Conservation (phyloP, 192 early-diverging fungal species). For the Helicostylum pulchrum region DNA sequence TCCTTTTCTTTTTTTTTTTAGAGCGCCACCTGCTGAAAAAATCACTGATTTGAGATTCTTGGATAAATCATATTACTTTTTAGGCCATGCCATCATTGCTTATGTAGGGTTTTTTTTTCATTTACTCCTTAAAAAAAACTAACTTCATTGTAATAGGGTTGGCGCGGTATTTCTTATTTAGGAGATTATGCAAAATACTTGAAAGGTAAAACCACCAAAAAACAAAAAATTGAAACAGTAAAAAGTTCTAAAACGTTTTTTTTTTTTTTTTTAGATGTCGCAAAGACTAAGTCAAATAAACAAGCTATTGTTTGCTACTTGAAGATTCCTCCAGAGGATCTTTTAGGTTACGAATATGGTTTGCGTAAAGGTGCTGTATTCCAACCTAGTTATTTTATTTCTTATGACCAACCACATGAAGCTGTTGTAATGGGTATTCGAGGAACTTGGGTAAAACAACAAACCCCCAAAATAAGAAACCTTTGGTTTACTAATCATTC, state of each 20-base stretch:
- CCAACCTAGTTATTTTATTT: slow-evolving; percentile 71
- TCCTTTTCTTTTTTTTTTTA: slow-evolving; percentile 18
- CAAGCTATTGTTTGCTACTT: slow-evolving; percentile 64
- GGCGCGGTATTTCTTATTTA: slow-evolving; percentile 37
- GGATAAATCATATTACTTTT: slow-evolving; percentile 52
- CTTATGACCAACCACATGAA: slow-evolving; percentile 57
- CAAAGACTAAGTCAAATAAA: slow-evolving; percentile 64
- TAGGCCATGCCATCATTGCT: slow-evolving; percentile 57
- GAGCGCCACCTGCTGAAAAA: slow-evolving; percentile 32
- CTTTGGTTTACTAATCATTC: background rate
- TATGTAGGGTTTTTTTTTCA: slow-evolving; percentile 35
- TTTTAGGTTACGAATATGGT: slow-evolving; percentile 69
- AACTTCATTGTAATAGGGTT: slow-evolving; percentile 22
- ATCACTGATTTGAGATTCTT: slow-evolving; percentile 38
- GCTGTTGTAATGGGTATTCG: slow-evolving; percentile 69
- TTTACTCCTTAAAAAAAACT: background rate
- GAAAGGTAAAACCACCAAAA: slow-evolving; percentile 23
- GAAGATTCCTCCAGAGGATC: slow-evolving; percentile 59
- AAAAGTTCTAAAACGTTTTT: background rate
- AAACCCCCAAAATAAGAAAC: no score
- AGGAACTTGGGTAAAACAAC: slow-evolving; percentile 58
- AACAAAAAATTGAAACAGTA: background rate
- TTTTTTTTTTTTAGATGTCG: slow-evolving; percentile 45
- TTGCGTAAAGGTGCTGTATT: slow-evolving; percentile 60
- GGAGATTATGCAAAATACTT: slow-evolving; percentile 40